Evolutionary conservation across 2,329 filamentous ascomycete genomes (phyloP).

Genomic region (Hypoxylon sp.): DNA sequence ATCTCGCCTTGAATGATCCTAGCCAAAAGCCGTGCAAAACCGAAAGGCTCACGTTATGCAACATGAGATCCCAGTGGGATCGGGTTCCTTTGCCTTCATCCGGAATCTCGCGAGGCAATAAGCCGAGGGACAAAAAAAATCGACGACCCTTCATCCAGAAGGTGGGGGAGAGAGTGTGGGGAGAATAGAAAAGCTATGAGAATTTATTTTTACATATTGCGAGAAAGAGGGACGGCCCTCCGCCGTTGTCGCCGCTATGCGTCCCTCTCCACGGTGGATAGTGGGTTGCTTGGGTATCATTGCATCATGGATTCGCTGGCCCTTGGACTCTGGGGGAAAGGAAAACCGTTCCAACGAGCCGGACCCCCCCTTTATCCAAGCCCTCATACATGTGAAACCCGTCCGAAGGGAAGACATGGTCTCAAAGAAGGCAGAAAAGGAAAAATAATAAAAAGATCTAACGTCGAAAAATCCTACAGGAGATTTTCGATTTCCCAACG

Average conservation of each 20-base stretch:
- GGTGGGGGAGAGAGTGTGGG: constrained; percentile 1
- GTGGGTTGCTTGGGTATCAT: constrained; percentile 42
- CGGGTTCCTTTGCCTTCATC: constrained; percentile 15
- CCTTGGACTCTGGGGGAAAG: constrained; percentile 15
- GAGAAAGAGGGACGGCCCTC: constrained; percentile 5
- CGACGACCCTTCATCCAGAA: constrained; percentile 5
- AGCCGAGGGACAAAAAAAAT: constrained; percentile 26
- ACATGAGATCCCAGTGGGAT: constrained; percentile 19
- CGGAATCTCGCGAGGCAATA: constrained; percentile 24
- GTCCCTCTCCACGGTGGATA: constrained; percentile 19
- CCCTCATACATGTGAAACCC: constrained; percentile 12
- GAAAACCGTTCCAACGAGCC: constrained; percentile 22
- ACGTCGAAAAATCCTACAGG: constrained; percentile 21
- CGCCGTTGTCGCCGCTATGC: constrained; percentile 9
- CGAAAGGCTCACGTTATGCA: constrained; percentile 24
- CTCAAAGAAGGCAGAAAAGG: neutral
- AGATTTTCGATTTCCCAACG: constrained; percentile 19
- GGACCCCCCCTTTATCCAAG: constrained; percentile 13
- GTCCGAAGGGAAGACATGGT: constrained; percentile 6
- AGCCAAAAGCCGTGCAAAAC: constrained; percentile 31
- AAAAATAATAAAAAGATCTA: constrained; percentile 8
- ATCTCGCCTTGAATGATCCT: neutral
- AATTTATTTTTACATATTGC: constrained; percentile 21
- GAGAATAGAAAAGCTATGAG: constrained; percentile 17
- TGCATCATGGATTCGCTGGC: constrained; percentile 42